Conservation (phyloP, 2,329 filamentous ascomycete genomes). For the Lasiodiplodia citricola region DNA sequence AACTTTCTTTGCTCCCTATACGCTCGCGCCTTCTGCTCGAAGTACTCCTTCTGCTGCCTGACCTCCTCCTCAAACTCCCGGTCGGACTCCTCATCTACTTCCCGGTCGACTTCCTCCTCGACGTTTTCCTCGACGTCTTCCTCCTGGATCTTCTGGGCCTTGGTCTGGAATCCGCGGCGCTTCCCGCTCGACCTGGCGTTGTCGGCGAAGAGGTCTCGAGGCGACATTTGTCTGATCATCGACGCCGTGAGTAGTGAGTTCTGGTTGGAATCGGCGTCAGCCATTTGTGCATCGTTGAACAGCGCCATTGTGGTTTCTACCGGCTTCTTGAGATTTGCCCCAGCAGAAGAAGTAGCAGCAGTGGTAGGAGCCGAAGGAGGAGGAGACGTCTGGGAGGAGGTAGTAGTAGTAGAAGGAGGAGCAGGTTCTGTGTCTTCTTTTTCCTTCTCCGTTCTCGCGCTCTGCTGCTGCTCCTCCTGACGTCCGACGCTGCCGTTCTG, state of each 20-base stretch:
- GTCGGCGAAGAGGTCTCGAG: conserved; percentile 7
- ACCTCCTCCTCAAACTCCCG: not conserved
- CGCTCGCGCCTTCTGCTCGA: no score
- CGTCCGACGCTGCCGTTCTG: not conserved
- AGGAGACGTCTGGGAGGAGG: no score
- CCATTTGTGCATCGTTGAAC: not conserved
- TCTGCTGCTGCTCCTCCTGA: not conserved
- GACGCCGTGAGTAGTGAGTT: not conserved
- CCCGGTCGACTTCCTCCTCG: not conserved
- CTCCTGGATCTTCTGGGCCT: not conserved
- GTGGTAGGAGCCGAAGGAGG: not conserved
- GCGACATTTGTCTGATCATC: not conserved
- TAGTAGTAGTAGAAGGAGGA: no score
- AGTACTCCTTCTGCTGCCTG: not conserved
- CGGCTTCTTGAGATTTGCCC: not conserved
- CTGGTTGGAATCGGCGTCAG: not conserved
- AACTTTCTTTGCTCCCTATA: no score
- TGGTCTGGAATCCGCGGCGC: not conserved
- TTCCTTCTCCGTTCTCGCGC: no score
- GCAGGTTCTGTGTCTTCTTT: not conserved
- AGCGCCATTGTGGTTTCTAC: not conserved
- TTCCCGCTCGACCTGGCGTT: not conserved
- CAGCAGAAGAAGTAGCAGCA: no score
- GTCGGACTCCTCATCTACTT: not conserved
- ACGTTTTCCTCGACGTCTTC: not conserved